phyloP scores from a whole-genome alignment of 1,139 yeast species.

The Blastobotrys illinoisensis region DNA sequence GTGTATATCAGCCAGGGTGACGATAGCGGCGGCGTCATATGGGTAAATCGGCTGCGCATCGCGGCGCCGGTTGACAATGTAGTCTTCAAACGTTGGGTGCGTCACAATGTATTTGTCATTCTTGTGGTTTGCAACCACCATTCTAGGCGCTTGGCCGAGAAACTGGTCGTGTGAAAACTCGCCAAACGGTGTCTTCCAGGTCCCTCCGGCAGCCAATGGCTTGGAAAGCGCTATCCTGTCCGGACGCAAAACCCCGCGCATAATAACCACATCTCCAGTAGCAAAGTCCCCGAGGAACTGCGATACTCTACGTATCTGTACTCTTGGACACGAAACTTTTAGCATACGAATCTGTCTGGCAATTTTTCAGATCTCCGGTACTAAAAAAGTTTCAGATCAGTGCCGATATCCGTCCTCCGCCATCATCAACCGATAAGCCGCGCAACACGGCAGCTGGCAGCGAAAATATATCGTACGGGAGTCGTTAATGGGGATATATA shows the following conservation, averaged over 20 bases:
- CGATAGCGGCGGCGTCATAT: slow-evolving; percentile 43
- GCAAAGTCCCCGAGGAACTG: slow-evolving; percentile 9
- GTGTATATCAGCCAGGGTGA: slow-evolving; percentile 41
- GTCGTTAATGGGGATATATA: no score
- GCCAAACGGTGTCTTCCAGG: slow-evolving; percentile 22
- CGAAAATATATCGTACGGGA: no score
- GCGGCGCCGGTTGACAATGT: slow-evolving; percentile 36
- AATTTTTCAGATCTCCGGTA: neutral
- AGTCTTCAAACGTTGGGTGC: slow-evolving; percentile 42
- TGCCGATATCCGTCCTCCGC: neutral
- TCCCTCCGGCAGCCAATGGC: slow-evolving; percentile 23
- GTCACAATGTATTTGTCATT: slow-evolving; percentile 30
- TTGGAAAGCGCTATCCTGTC: slow-evolving; percentile 29
- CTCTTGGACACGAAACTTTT: neutral
- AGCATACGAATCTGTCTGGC: neutral
- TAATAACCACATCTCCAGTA: slow-evolving; percentile 29
- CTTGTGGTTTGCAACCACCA: slow-evolving; percentile 20
- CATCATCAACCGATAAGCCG: neutral
- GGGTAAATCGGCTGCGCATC: slow-evolving; percentile 48
- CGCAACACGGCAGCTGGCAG: no score
- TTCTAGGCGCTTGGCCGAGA: slow-evolving; percentile 29
- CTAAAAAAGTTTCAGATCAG: neutral
- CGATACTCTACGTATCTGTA: slow-evolving; percentile 1
- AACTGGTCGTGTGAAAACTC: slow-evolving; percentile 34
- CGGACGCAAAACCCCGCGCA: slow-evolving; percentile 27